A percentile compares a stretch with the other conserved stretches of the same genome.
These are phyloP conservation scores for Paecilomyces fulvus DNA, from an alignment of 2,329 filamentous ascomycete species.

Conservation along the genomic window DNA sequence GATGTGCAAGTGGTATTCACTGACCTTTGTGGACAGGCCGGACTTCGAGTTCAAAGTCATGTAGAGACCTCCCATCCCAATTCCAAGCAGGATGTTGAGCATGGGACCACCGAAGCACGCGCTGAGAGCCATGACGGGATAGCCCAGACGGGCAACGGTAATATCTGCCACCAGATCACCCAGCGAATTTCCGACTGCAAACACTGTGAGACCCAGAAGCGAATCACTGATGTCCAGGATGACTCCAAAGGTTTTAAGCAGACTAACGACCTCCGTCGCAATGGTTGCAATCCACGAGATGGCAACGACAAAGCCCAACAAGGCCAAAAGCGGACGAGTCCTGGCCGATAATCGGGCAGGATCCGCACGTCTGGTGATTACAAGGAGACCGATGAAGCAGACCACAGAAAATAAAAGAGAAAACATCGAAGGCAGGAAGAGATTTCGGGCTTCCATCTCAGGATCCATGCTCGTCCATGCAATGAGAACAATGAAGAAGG, in stretches of 20 bases:
- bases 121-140: conserved; percentile 89
- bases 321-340: conserved; percentile 72
- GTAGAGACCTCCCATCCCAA: conserved; percentile 83
- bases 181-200: conserved; percentile 90
- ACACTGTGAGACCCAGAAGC: conserved; percentile 87
- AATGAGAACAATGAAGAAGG: conserved; percentile 70
- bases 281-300: conserved; percentile 97
- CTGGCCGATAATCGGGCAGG: conserved; percentile 57
- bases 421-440: conserved; percentile 52
- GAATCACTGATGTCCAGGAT: conserved; percentile 91
- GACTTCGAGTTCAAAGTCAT: conserved; percentile 59
- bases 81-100: conserved; percentile 92
- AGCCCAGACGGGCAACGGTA: conserved; percentile 85
- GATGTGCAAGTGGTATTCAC: conserved; percentile 74
- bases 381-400: conserved; percentile 57
- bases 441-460: conserved; percentile 41
- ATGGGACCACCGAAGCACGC: conserved; percentile 98
- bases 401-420: conserved; percentile 62
- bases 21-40: conserved; percentile 3
- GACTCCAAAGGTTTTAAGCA: conserved; percentile 86
- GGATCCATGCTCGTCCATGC: conserved; percentile 54
- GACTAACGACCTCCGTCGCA: conserved; percentile 88
- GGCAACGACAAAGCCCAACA: conserved; percentile 81
- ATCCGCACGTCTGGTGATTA: conserved; percentile 46
- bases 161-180: conserved; percentile 92